Base-by-base conservation (phyloP, 371 early-diverging fungal genomes). In the Zopfochytrium polystomum region DNA sequence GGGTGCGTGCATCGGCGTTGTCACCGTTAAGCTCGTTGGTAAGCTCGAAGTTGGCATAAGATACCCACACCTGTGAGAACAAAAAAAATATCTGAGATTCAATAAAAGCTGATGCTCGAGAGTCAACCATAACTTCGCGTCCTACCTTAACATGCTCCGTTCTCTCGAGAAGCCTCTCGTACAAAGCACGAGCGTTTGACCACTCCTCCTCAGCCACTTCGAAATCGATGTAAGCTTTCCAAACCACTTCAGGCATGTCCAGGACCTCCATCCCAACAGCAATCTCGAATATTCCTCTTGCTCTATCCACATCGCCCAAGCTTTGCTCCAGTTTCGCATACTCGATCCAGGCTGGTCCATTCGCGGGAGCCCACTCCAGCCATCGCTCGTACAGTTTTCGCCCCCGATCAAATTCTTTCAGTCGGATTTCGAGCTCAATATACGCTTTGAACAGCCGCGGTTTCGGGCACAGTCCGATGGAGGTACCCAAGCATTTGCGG, bases 151-250 rank as follows among this genome's bases (percentile, higher is more conserved):
- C 93, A 62, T 98, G 98, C 26, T 85, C 86, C 3, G 94, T 94
- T 51, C 90, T 83, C 55, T 88, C 74, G 70, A 96, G 68, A 55
- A 98, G 70, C 15, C 94, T 82, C 60, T 85, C 78, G 76, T 98
- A 98, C 23, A 98, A 72, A 0, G 72, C 73, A 32, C 95, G 79
- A 3, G 91, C 91, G 20, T 80, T 78, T 6, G 77, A 82, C 72
- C 85, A 91, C 73, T 95, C 92, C 59, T 78, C 86, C 63, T 90
- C 86, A 2, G 81, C 83, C 32, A 85, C 82, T 66, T 96, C 96
- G 73, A 95, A 95, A 67, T 98, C 97, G 62, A 98, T 95, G 66
- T 89, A 96, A 0, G 93, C 89, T 76, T 95, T 96, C 96, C 96
- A 98, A 46, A 98, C 71, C 11, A 96, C 79, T 67, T 98, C 98